Conservation (phyloP, 2,329 filamentous ascomycete species). For the Diplodia intermedia region DNA sequence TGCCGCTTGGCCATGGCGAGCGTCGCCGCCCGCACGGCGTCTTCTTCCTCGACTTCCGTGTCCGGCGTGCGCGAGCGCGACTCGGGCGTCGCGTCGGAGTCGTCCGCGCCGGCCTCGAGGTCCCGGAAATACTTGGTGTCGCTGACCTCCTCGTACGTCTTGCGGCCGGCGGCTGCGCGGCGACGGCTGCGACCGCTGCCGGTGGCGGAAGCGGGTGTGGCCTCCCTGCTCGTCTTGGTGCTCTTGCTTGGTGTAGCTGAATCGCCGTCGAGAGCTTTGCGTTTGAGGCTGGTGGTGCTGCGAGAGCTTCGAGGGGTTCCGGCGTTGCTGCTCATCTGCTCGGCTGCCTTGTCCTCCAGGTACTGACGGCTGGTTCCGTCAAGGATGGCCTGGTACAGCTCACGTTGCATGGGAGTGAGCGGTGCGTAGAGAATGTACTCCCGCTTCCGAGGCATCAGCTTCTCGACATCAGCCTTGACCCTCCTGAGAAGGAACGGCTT, state of each 20-base stretch:
- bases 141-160: constrained; percentile 72
- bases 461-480: constrained; percentile 92
- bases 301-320: constrained; percentile 57
- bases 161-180: constrained; percentile 48
- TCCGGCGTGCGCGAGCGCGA: constrained; percentile 47
- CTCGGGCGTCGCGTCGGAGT: constrained; percentile 49
- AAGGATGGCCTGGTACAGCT: constrained; percentile 81
- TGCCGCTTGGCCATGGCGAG: constrained; percentile 84
- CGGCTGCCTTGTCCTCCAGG: constrained; percentile 78
- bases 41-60: constrained; percentile 64
- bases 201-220: constrained; percentile 70
- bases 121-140: constrained; percentile 86
- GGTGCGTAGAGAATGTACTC: constrained; percentile 96
- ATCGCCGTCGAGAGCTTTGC: constrained; percentile 55
- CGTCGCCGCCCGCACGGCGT: constrained; percentile 69
- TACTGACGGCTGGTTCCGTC: constrained; percentile 59
- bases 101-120: constrained; percentile 59
- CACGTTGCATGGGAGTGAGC: constrained; percentile 87
- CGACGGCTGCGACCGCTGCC: constrained; percentile 60
- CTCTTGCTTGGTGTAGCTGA: constrained; percentile 69
- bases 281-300: constrained; percentile 60
- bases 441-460: constrained; percentile 89
- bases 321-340: constrained; percentile 60
- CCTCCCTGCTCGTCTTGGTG: constrained; percentile 73
- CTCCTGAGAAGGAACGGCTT: constrained; percentile 89